A percentile compares a stretch with the other conserved stretches of the same genome.
Evolutionary conservation across 306 rosid genomes (phyloP).

Genomic region (Cicer arietinum): DNA sequence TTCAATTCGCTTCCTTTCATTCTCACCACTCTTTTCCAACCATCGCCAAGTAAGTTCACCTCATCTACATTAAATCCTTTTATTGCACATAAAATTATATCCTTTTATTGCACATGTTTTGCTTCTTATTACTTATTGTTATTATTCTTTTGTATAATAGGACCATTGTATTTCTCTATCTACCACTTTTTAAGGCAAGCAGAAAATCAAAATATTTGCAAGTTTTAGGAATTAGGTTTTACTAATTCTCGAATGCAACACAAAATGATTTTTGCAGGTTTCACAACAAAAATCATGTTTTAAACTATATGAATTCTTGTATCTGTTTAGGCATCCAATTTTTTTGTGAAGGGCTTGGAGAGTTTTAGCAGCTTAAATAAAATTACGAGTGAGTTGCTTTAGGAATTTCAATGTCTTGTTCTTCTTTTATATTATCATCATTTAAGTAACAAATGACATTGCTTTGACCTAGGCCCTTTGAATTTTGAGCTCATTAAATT

Average conservation of each 20-base stretch:
- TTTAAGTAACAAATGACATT: not conserved
- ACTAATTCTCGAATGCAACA: not conserved
- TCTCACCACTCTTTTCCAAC: constrained; percentile 34
- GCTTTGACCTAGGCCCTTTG: not conserved
- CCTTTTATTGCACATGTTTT: too few relatives aligned
- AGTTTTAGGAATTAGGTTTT: not conserved
- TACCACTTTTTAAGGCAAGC: not conserved
- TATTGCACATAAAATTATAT: too few relatives aligned
- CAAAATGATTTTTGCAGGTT: not conserved
- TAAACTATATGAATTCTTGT: too few relatives aligned
- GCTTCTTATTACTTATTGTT: not conserved
- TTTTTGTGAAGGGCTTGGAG: not conserved
- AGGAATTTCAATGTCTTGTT: not conserved
- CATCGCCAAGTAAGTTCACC: constrained; percentile 39
- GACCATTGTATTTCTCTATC: constrained; percentile 3
- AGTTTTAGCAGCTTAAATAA: too few relatives aligned
- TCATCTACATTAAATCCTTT: too few relatives aligned
- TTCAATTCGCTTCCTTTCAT: constrained; percentile 27
- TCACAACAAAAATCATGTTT: not conserved
- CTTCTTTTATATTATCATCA: not conserved
- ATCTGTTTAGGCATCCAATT: too few relatives aligned
- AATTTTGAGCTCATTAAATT: too few relatives aligned
- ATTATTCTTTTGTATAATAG: not conserved
- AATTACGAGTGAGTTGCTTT: not conserved
- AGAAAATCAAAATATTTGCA: not conserved